Evolutionary conservation across 257 asterid species (phyloP).

Genomic region (Penstemon newberryi): DNA sequence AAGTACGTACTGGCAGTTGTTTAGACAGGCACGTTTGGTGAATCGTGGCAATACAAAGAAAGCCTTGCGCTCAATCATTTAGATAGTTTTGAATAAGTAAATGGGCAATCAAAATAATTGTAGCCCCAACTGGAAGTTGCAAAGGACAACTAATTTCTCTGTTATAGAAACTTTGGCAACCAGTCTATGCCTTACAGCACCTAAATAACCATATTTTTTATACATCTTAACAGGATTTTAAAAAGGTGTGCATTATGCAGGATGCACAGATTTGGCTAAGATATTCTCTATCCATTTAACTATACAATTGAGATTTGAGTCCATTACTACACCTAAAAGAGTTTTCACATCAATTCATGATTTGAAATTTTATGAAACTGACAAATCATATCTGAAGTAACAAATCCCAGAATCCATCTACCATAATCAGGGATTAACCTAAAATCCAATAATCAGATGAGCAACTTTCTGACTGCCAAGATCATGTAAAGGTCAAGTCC

Average conservation of each 20-base stretch:
- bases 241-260: constrained; percentile 2
- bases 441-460: neutral
- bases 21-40: neutral
- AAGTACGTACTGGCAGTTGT: neutral
- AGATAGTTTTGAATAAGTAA: neutral
- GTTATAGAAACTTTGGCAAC: neutral
- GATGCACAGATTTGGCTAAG: constrained; percentile 6
- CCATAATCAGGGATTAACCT: neutral
- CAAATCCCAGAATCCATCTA: constrained; percentile 7
- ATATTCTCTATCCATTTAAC: neutral
- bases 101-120: neutral
- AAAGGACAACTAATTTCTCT: neutral
- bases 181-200: no score
- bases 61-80: neutral
- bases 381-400: neutral
- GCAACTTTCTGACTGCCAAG: neutral
- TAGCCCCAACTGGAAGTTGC: neutral
- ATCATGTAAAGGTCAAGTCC: constrained; percentile 14
- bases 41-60: neutral
- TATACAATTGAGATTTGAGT: neutral
- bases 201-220: no score
- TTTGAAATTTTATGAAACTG: neutral
- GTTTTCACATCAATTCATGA: constrained; percentile 4
- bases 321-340: constrained; percentile 3
- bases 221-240: constrained; percentile 1